Base-by-base conservation (phyloP, 768 basidiomycete genomes). In the Termitomyces sp. region DNA sequence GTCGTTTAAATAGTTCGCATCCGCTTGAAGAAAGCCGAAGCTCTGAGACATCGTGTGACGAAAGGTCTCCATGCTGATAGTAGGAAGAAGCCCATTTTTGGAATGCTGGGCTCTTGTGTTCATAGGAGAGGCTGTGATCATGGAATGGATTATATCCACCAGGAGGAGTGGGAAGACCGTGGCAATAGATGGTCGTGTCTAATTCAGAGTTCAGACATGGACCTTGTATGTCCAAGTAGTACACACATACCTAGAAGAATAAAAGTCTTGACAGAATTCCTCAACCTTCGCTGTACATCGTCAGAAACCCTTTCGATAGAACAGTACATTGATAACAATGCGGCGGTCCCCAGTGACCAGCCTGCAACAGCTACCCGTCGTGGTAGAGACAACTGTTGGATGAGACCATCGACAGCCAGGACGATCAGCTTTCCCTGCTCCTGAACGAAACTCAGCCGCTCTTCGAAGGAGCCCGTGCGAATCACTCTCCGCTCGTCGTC, bases 301-400 rank as follows among this genome's bases (percentile, higher is more conserved):
- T 38, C 32, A 10, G 68, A 63, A 9, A 71, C 52, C 0, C 49
- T 56, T 3, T 60, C 60, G 36, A 74, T 66, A 9, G 63, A 57
- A 0, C 65, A 62, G 4, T 72, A 58, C 29, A 68, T 55, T 5
- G 67, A 56, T 40, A 67, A 46, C 2, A 71, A 31, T 51, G 72
- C 72, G 0, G 65, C 49, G 4, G 55, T 64, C 2, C 74, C 74
- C 56, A 74, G 38, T 0, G 73, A 74, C 74, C 74, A 76, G 10
- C 65, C 71, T 2, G 63, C 61, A 12, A 74, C 60, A 20, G 65
- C 61, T 4, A 73, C 60, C 36, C 37, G 20, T 25, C 31, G 5
- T 10, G 67, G 70, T 76, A 73, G 63, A 81, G 79, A 12, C 79
- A 82, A 66, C 64, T 85, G 20, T 72, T 79, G 31, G 9, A 74